phyloP scores from a whole-genome alignment of 2,329 filamentous ascomycete species.

The Pleochaeta shiraiana region DNA sequence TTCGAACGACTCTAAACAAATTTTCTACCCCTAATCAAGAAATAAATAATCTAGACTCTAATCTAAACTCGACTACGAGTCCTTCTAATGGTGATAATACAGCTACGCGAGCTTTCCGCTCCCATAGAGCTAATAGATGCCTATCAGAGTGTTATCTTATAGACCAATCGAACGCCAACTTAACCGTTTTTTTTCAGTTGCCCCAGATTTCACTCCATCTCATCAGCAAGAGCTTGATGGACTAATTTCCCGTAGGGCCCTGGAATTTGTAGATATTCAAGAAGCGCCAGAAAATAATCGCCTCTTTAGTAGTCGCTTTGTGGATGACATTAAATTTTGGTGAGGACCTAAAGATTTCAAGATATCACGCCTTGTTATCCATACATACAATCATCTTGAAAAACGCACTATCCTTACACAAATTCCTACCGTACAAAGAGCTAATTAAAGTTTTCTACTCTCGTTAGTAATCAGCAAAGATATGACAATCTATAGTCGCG shows the following conservation, averaged over 20 bases:
- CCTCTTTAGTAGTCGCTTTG: slow-evolving; percentile 6
- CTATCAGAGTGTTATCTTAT: not conserved
- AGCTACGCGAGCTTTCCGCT: not conserved
- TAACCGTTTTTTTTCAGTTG: not conserved
- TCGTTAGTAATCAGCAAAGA: not conserved
- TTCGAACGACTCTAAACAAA: not conserved
- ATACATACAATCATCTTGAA: not conserved
- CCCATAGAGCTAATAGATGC: not conserved
- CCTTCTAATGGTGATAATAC: not conserved
- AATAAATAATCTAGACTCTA: not conserved
- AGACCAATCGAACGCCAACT: not conserved
- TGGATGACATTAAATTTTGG: slow-evolving; percentile 8
- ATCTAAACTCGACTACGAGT: not conserved
- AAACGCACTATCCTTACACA: not conserved
- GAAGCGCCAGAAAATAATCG: not conserved
- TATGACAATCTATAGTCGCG: not conserved
- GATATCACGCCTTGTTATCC: not conserved
- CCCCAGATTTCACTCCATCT: not conserved
- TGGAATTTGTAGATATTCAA: not conserved
- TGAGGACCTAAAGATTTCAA: slow-evolving; percentile 3
- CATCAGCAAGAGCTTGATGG: not conserved
- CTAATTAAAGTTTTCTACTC: not conserved
- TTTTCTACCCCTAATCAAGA: not conserved
- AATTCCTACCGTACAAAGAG: not conserved
- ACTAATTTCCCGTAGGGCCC: not conserved